Base-by-base conservation (phyloP, 495 filamentous ascomycete genomes). In the Aspergillus ostianus region DNA sequence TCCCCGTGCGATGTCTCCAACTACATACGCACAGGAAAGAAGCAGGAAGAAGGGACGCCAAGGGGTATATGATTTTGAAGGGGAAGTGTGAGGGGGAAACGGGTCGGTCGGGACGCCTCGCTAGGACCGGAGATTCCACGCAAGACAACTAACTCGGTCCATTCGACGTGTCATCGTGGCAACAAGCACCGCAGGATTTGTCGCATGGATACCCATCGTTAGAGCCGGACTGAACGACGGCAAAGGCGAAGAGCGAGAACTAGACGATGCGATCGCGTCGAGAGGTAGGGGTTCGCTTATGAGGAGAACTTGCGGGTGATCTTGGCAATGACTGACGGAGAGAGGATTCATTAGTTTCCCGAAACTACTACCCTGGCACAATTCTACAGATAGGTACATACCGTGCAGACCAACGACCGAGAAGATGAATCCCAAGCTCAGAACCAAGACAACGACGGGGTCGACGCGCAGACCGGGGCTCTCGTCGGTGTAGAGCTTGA, bases 401-500 rank as follows among this genome's bases (percentile, higher is more conserved):
- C 94, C 90, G 77, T 98, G 94, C 73, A 98, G 81, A 66, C 91
- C 92, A 67, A 98, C 94, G 71, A 98, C 94, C 67, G 90, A 94
- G 80, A 98, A 96, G 74, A 98, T 98, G 78, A 98, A 98, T 47
- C 93, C 94, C 62, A 98, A 82, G 62, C 88, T 92, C 63, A 98
- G 83, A 60, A 96, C 93, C 69, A 98, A 80, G 49, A 98, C 94
- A 53, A 98, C 92, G 44, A 98, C 93, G 19, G 94, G 94, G 71
- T 98, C 94, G 58, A 98, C 94, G 75, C 96, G 93, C 63, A 98
- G 77, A 60, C 94, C 94, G 58, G 95, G 93, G 62, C 87, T 91
- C 82, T 98, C 94, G 70, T 98, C 94, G 45, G 94, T 98, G 84
- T 98, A 98, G n/a, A 98, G 89, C 76, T 93, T 91, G 75, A 98